Evolutionary conservation across 2,329 filamentous ascomycete species (phyloP), one percentile per base, ranked within the genome.

Genomic region (Zelopaecilomyces penicillatus): DNA sequence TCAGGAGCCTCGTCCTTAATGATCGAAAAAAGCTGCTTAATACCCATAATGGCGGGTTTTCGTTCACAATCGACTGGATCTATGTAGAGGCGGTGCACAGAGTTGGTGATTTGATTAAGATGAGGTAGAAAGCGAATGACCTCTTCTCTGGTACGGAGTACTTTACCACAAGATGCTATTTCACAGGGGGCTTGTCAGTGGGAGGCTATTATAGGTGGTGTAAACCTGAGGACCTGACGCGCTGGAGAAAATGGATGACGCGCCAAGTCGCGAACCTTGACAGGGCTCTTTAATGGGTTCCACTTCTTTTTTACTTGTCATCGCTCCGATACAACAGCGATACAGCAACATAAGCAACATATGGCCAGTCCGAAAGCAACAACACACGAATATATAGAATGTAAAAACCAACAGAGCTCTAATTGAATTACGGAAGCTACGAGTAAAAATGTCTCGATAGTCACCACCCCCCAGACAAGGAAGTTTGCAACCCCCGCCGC

Each of bases 1-100:
- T 90, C 87, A n/a, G 93, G 93, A 53, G 89, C 87, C 70, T 97
- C 85, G 62, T 96, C 90, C 59, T 86, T 85, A 67, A 93, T 88
- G 64, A 93, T 83, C 53, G 80, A 76, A 65, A 83, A 88, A 37
- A 93, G 77, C 57, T 86, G 80, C 73, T 82, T 83, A 56, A 83
- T 83, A 65, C 78, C 75, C 74, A 80, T 82, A 35, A 53, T 70
- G 53, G 55, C 56, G 41, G 35, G 28, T 2, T 34, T 30, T 28
- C 7, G 4, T 26, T 34, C 19, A 19, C 19, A 19, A 19, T 19
- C 3, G 19, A 19, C 19, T 19, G 19, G 19, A 19, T 19, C 19
- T 19, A 19, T 19, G 19, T 19, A 19, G 2, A 19, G 19, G 19
- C 19, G 19, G 19, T 19, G 19, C 19, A 19, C 19, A 19, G 19